Evolutionary conservation across 768 basidiomycete species (phyloP).

Genomic region (Baorangia bicolor): DNA sequence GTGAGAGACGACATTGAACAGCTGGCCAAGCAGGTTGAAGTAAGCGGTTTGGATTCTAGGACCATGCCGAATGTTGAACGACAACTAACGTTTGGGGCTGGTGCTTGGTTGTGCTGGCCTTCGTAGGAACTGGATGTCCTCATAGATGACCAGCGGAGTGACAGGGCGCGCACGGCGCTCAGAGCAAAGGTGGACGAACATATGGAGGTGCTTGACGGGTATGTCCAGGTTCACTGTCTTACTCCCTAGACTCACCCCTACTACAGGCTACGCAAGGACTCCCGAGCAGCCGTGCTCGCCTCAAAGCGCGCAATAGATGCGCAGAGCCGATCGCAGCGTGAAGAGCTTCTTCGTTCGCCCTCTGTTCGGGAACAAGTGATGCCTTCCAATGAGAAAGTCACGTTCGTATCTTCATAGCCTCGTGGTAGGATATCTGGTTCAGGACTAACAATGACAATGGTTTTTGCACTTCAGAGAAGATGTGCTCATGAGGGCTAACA

Average conservation of each 20-base stretch:
- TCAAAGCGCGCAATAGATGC: constrained; percentile 77
- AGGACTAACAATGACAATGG: background rate
- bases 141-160: constrained; percentile 70
- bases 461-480: constrained; percentile 59
- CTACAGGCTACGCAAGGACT: constrained; percentile 57
- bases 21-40: constrained; percentile 65
- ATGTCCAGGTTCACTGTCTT: constrained; percentile 18
- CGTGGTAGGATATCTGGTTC: background rate
- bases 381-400: constrained; percentile 52
- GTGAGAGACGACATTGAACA: constrained; percentile 72
- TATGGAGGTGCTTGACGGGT: constrained; percentile 51
- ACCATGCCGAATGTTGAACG: constrained; percentile 1
- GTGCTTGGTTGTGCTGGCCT: background rate
- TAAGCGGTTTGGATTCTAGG: constrained; percentile 34
- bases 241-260: background rate
- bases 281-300: constrained; percentile 63
- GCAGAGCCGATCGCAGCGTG: constrained; percentile 54
- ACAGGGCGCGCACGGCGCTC: constrained; percentile 49
- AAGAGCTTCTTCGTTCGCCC: constrained; percentile 64
- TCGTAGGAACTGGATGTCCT: constrained; percentile 62
- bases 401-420: constrained; percentile 42
- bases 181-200: constrained; percentile 50
- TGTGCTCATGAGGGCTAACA: constrained; percentile 82
- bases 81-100: background rate
- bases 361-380: constrained; percentile 46